Evolutionary conservation across 352 stramenopile genomes (phyloP).

Genomic region (Poterioochromonas sp.): DNA sequence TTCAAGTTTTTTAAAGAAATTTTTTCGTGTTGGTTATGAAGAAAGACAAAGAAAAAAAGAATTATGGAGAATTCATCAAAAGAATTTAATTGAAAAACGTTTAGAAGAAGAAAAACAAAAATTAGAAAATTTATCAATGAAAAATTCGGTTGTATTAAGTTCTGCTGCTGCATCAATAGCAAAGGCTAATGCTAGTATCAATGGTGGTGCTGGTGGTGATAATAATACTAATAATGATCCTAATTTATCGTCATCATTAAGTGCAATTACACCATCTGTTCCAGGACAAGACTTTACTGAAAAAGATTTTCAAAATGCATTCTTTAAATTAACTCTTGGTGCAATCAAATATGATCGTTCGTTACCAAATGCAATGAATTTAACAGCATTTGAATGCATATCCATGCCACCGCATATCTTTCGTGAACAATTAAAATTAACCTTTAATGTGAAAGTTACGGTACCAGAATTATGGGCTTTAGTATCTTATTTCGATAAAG

Average conservation of each 20-base stretch:
- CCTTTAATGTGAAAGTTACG: constrained; percentile 26
- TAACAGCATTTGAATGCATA: constrained; percentile 10
- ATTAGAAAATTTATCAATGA: background rate
- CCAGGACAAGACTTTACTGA: constrained; percentile 11
- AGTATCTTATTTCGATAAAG: constrained; percentile 21
- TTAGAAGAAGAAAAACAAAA: constrained; percentile 11
- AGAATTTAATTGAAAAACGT: background rate
- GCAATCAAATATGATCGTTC: constrained; percentile 18
- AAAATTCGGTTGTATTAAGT: background rate
- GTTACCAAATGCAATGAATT: background rate
- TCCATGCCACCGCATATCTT: constrained; percentile 24
- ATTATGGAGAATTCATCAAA: background rate
- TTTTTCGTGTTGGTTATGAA: constrained; percentile 24
- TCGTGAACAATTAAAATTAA: constrained; percentile 25
- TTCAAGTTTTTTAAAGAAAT: constrained; percentile 12
- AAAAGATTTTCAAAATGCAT: constrained; percentile 17
- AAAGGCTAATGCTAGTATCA: constrained; percentile 8
- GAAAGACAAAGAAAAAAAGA: constrained; percentile 5
- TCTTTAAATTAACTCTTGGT: constrained; percentile 5
- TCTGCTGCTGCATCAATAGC: too few species aligned
- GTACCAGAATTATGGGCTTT: constrained; percentile 8
- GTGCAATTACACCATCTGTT: too few species aligned
- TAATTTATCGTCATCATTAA: too few species aligned
- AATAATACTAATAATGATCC: too few species aligned
- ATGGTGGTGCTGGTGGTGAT: too few species aligned